phyloP scores from a whole-genome alignment of 257 asterid species.

The Pogostemon cablin region DNA sequence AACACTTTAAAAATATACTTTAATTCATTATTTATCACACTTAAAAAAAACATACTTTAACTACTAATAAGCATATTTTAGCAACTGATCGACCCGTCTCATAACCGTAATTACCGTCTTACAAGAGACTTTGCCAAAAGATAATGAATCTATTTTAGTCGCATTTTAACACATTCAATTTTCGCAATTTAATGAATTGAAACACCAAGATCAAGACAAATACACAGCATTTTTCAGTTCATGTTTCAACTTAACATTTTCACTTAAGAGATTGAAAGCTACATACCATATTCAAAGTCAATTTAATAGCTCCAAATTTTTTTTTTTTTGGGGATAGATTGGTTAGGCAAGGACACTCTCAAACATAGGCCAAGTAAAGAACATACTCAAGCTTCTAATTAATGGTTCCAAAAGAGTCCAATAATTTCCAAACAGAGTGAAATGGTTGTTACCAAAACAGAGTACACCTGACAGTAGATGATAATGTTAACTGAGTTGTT shows the following conservation, averaged over 20 bases:
- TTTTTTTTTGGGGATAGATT: neutral
- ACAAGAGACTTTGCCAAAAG: too few relatives aligned
- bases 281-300: neutral
- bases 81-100: too few relatives aligned
- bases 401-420: neutral
- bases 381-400: neutral
- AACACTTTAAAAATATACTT: too few relatives aligned
- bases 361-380: neutral
- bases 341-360: neutral
- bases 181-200: too few relatives aligned
- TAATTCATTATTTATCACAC: too few relatives aligned
- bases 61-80: too few relatives aligned
- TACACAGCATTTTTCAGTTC: neutral
- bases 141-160: too few relatives aligned
- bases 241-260: neutral
- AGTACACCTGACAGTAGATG: neutral
- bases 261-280: neutral
- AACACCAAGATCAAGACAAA: neutral
- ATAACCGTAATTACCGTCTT: too few relatives aligned
- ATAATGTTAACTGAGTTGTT: neutral
- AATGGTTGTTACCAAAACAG: neutral
- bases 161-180: too few relatives aligned
- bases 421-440: neutral
- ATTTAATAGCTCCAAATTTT: neutral
- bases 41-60: too few relatives aligned